Evolutionary conservation across 148 eudicot species (phyloP), one percentile per base, ranked within the genome.

Genomic region (Camellia lanceoleosa): DNA sequence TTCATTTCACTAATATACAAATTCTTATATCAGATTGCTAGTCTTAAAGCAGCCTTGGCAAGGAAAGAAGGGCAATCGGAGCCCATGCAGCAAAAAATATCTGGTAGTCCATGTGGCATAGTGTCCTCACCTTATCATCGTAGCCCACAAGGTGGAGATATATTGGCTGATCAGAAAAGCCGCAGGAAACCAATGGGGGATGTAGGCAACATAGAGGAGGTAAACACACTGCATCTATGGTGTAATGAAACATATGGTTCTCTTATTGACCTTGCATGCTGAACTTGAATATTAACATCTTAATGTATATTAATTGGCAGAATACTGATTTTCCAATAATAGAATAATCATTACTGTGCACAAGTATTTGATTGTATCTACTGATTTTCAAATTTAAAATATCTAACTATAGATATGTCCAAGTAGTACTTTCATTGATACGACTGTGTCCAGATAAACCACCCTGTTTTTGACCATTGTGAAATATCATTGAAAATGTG

Each of bases 181-280:
- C 79, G 83, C 66, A 87, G 89, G 79, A 95, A 88, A 78, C 89
- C 91, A 81, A 89, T 91, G 86, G 97, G 85, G 80, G 95, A 96
- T 63, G 89, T 91, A 56, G 93, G 90, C 76, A 91, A 89, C 82
- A 80, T 89, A 59, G 92, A 94, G 99, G 99, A 94, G 99, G 99
- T 97, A 87, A 80, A 76, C 0, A 16, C 5, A 2, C 23, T 59
- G 51, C n/a, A 16, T n/a, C 18, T 42, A 66, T 3, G 8, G 3
- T 51, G 42, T 18, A 58, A 41, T 47, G 51, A 47, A 47, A 47
- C 23, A 20, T 10, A 42, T 30, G 13, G 0, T 58, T 46, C 16
- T 16, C 77, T 46, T 74, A 41, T 16, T 41, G 65, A 74, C 51
- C 62, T 49, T 19, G 13, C 38, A 46, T 42, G 69, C 46, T 64